Base-by-base conservation (phyloP, 192 early-diverging fungal genomes). In the Backusella circina region DNA sequence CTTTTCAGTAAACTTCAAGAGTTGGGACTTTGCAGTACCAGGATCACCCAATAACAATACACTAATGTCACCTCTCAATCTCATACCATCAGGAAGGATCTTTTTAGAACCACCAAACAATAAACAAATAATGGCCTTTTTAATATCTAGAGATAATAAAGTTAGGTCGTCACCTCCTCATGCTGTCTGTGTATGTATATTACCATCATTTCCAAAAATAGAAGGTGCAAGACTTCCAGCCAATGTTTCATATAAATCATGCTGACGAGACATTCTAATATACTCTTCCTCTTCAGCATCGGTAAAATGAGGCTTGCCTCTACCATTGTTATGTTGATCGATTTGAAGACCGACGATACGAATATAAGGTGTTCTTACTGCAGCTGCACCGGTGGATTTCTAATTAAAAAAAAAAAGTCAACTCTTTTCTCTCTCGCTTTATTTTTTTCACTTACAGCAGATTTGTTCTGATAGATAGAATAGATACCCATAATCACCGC, bases 1-100 rank as follows among this genome's bases (percentile, higher is more conserved):
- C 87, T 96, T 94, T 77, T 98, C 95, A 13, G 97, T 95, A 91
- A 99, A 99, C 83, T 99, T 99, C 26, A 99, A 88, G 73, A 99
- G 88, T 84, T 99, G 98, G 8, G 91, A 93, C 84, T 99, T 99
- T 51, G 98, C 98, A 28, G 97, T 99, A 80, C 98, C 98, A 4
- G 98, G 98, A 84, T 99, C 98, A 76, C 98, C 98, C 5, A 99
- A 85, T 68, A 99, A 84, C 26, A 99, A 83, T 32, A 99, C 96
- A 80, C 98, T 99, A 77, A 99, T 97, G 79, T 99, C 98, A 57
- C 98, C 98, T 82, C 98, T 88, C 71, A 99, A 82, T 70, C 93
- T 90, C 95, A 99, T 96, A 70, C 96, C 95, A 83, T 99, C 98
- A 2, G 97, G 96, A 3, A 99, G 86, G 10, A 95, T 82, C 79